These are phyloP conservation scores for Chlamydomonas eustigma DNA, from an alignment of 139 green algal genomes.

Conservation along the genomic window DNA sequence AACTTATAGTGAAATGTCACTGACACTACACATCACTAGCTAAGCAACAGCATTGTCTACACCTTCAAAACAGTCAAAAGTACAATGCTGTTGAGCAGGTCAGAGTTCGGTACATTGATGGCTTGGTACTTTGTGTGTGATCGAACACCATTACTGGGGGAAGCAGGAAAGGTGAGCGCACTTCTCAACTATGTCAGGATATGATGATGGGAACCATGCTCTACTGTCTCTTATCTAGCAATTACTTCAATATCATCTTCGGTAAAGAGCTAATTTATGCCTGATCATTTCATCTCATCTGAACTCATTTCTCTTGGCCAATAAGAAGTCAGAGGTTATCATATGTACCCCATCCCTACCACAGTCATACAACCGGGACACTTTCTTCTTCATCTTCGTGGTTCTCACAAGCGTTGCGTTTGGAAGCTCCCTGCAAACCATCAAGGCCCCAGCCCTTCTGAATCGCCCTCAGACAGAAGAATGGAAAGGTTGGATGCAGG, in stretches of 20 bases:
- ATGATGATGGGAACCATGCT: not conserved
- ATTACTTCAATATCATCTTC: too few relatives aligned
- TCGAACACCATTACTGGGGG: constrained; percentile 35
- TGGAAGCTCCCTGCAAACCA: constrained; percentile 30
- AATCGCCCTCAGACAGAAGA: constrained; percentile 95
- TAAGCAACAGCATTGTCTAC: not conserved
- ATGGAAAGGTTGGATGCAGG: constrained; percentile 96
- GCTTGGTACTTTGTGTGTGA: constrained; percentile 67
- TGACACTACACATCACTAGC: not conserved
- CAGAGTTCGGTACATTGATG: constrained; percentile 81
- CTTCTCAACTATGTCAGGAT: not conserved
- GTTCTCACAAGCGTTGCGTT: constrained; percentile 59
- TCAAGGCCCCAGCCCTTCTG: constrained; percentile 57
- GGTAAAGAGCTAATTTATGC: too few relatives aligned
- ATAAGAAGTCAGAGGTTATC: not conserved
- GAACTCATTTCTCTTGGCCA: not conserved
- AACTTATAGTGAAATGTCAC: not conserved
- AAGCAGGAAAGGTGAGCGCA: constrained; percentile 38
- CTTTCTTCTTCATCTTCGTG: constrained; percentile 86
- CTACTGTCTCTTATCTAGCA: not conserved
- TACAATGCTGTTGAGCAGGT: constrained; percentile 1
- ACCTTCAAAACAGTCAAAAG: not conserved
- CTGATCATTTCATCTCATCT: not conserved
- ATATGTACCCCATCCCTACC: not conserved
- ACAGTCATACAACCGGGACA: constrained; percentile 50